phyloP scores from a whole-genome alignment of 306 rosid genomes.

The Echinosophora koreensis region DNA sequence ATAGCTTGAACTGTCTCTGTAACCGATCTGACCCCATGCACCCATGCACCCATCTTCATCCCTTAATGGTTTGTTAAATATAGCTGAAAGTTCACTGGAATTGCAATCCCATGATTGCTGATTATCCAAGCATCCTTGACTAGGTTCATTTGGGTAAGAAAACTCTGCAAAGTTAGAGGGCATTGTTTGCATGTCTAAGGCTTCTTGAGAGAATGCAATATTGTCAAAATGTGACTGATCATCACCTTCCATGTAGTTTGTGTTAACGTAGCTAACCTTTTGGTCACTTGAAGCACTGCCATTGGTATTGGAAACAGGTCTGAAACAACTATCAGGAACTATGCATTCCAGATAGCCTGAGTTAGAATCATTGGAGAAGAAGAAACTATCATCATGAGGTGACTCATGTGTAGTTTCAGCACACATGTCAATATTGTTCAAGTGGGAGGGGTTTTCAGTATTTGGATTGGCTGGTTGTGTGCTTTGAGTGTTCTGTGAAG shows the following conservation, averaged over 20 bases:
- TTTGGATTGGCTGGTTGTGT: constrained; percentile 49
- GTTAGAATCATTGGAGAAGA: constrained; percentile 68
- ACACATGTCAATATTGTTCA: constrained; percentile 30
- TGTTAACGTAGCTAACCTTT: constrained; percentile 35
- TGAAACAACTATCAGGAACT: constrained; percentile 88
- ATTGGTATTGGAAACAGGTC: constrained; percentile 59
- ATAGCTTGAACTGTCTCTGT: constrained; percentile 54
- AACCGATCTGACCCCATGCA: constrained; percentile 54
- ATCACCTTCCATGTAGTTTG: constrained; percentile 47
- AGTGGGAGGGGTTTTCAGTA: constrained; percentile 36
- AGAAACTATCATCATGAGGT: constrained; percentile 56
- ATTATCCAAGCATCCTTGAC: constrained; percentile 60
- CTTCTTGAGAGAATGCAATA: constrained; percentile 45
- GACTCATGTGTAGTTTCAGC: constrained; percentile 41
- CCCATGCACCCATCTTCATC: constrained; percentile 63
- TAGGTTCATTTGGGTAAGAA: constrained; percentile 54
- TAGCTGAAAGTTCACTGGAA: constrained; percentile 70
- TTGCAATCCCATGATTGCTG: constrained; percentile 60
- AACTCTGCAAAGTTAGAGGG: constrained; percentile 40
- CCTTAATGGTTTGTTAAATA: constrained; percentile 52
- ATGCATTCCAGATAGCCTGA: constrained; percentile 94
- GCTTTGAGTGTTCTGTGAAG: constrained; percentile 55
- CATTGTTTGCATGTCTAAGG: constrained; percentile 32
- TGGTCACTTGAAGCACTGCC: constrained; percentile 47
- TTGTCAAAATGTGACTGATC: constrained; percentile 45